Evolutionary conservation across 805 yeast species (phyloP).

Genomic region (Kluyveromyces wickerhamii): DNA sequence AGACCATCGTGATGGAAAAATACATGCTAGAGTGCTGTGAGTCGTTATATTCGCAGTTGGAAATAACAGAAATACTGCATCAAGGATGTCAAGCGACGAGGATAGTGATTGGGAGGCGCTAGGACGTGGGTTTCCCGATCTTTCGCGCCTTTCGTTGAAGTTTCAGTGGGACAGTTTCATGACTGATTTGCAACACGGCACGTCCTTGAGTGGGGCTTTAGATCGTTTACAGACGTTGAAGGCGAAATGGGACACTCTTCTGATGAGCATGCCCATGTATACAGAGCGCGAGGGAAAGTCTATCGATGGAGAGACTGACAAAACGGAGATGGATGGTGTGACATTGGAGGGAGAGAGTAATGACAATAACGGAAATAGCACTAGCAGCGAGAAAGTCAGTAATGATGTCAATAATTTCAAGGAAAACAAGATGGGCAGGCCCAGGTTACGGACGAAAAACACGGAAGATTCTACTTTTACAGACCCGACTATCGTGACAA

Average conservation of each 20-base stretch:
- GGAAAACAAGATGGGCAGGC: background rate
- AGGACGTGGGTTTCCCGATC: constrained; percentile 10
- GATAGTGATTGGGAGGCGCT: constrained; percentile 9
- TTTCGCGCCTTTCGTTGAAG: constrained; percentile 8
- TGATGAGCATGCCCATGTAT: background rate
- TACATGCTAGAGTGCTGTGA: too few species aligned
- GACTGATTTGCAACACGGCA: constrained; percentile 36
- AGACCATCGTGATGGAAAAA: too few species aligned
- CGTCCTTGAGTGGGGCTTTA: constrained; percentile 43
- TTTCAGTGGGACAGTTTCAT: constrained; percentile 29
- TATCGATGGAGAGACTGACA: background rate
- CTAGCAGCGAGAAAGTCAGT: constrained; percentile 4
- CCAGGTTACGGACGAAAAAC: too few species aligned
- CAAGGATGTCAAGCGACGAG: constrained; percentile 8
- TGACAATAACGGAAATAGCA: constrained; percentile 7
- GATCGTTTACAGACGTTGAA: constrained; percentile 40
- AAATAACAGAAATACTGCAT: too few species aligned
- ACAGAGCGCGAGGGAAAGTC: background rate
- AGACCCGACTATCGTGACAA: constrained; percentile 39
- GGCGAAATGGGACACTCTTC: constrained; percentile 10
- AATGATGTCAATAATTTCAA: background rate
- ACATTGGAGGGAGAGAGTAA: constrained; percentile 17
- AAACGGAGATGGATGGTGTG: constrained; percentile 33
- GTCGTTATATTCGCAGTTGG: too few species aligned
- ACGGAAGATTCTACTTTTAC: constrained; percentile 51